Evolutionary conservation across 2,329 filamentous ascomycete species (phyloP).

Genomic region (Talaromyces amestolkiae): DNA sequence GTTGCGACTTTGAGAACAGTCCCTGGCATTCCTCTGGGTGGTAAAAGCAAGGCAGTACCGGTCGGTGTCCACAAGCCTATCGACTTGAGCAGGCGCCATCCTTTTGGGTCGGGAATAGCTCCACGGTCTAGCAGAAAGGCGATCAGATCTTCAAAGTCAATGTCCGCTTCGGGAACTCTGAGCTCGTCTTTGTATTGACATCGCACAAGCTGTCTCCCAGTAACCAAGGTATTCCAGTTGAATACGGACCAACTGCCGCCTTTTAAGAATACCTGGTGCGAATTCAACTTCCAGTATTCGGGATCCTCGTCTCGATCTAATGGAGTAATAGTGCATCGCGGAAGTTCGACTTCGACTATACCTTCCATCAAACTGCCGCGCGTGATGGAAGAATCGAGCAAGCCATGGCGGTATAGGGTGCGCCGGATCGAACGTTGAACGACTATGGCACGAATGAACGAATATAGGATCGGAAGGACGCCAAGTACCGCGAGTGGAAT

Average conservation of each 20-base stretch:
- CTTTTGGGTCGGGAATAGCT: slow-evolving; percentile 59
- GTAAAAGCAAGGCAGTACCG: slow-evolving; percentile 57
- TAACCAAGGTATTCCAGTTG: slow-evolving; percentile 63
- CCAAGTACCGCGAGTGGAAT: slow-evolving; percentile 60
- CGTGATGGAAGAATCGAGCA: slow-evolving; percentile 55
- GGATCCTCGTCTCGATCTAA: slow-evolving; percentile 55
- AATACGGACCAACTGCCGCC: slow-evolving; percentile 65
- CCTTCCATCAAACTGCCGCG: slow-evolving; percentile 64
- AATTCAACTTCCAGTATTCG: slow-evolving; percentile 59
- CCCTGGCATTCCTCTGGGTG: slow-evolving; percentile 50
- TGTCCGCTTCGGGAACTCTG: slow-evolving; percentile 48
- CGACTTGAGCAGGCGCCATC: slow-evolving; percentile 57
- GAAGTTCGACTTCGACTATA: slow-evolving; percentile 65
- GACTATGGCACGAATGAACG: slow-evolving; percentile 59
- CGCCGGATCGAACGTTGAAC: slow-evolving; percentile 61
- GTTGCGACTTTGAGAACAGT: slow-evolving; percentile 54
- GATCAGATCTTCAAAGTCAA: slow-evolving; percentile 60
- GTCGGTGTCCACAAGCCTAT: slow-evolving; percentile 62
- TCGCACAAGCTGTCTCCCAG: slow-evolving; percentile 61
- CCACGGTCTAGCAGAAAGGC: slow-evolving; percentile 63
- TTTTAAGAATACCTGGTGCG: slow-evolving; percentile 52
- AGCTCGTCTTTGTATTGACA: slow-evolving; percentile 59
- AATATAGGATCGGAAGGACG: slow-evolving; percentile 65
- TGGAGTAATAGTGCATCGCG: slow-evolving; percentile 62
- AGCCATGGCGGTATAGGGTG: slow-evolving; percentile 56